phyloP scores from a whole-genome alignment of 1,284 basidiomycete species.

The Cryptococcus sp. region DNA sequence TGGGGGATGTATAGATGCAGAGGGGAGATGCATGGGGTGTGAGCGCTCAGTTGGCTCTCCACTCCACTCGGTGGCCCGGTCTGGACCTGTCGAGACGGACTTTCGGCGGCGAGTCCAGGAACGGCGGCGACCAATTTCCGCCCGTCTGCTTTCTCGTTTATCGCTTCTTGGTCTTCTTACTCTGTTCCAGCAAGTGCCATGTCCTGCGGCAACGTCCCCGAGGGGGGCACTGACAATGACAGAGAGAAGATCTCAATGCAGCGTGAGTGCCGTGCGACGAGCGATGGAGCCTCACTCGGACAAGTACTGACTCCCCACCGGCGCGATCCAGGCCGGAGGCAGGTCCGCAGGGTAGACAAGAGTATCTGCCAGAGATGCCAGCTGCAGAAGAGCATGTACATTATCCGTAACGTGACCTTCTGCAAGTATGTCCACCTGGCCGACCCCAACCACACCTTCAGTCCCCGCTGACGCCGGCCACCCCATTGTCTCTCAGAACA shows the following conservation, averaged over 20 bases:
- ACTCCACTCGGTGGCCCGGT: too few species aligned
- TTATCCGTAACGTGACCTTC: conserved; percentile 35
- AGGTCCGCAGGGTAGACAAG: conserved; percentile 26
- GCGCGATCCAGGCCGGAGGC: conserved; percentile 18
- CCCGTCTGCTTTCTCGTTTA: too few species aligned
- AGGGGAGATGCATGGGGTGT: too few species aligned
- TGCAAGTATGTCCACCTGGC: conserved; percentile 33
- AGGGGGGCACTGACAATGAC: conserved; percentile 14
- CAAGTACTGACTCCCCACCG: not conserved
- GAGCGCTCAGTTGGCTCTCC: too few species aligned
- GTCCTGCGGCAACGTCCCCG: conserved; percentile 40
- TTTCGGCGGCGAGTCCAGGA: too few species aligned
- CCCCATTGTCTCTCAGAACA: conserved; percentile 16
- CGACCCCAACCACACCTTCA: not conserved
- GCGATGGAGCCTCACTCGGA: too few species aligned
- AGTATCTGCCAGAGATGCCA: conserved; percentile 37
- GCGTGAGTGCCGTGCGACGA: too few species aligned
- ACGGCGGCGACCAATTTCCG: too few species aligned
- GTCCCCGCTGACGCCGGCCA: not conserved
- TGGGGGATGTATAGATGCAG: too few species aligned
- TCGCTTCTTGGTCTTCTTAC: too few species aligned
- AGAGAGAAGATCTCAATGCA: conserved; percentile 35
- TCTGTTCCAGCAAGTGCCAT: conserved; percentile 12
- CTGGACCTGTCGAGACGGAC: too few species aligned
- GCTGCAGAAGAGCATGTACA: conserved; percentile 29